These are phyloP conservation scores for Erysimum pusillum DNA, from an alignment of 441 rosid species.

Conservation along the genomic window DNA sequence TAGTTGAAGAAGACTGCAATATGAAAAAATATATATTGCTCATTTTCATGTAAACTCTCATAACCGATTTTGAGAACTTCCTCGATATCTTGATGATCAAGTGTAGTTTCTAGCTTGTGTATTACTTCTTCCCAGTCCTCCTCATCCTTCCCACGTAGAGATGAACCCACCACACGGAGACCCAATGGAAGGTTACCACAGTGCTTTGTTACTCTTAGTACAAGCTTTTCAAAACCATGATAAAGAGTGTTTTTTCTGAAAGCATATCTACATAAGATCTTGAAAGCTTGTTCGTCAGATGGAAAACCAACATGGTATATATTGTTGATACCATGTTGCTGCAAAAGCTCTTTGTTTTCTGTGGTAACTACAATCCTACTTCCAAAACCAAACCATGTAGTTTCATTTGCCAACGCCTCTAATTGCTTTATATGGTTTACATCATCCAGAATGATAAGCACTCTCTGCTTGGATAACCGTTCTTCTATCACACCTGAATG, in stretches of 20 bases:
- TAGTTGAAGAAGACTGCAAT: neutral
- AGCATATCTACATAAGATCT: conserved; percentile 24
- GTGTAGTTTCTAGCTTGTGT: neutral
- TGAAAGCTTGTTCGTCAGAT: neutral
- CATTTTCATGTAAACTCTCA: neutral
- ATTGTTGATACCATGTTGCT: neutral
- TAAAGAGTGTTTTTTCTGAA: neutral
- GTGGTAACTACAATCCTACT: neutral
- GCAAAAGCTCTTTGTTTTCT: neutral
- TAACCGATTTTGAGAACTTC: neutral
- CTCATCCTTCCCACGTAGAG: conserved; percentile 7
- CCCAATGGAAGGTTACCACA: conserved; percentile 23
- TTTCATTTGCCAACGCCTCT: conserved; percentile 7
- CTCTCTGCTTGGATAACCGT: neutral
- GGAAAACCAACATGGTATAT: conserved; percentile 6
- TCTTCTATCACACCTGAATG: conserved; percentile 34
- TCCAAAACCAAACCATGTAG: conserved; percentile 25
- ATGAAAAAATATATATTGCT: neutral
- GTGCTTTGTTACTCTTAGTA: neutral
- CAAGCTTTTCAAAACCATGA: neutral
- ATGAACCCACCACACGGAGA: conserved; percentile 22
- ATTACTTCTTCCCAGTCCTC: neutral
- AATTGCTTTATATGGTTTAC: conserved; percentile 8
- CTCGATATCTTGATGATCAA: neutral
- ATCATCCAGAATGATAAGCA: conserved; percentile 31